Base-by-base conservation (phyloP, 2,329 filamentous ascomycete genomes). In the Sporothrix humicola region DNA sequence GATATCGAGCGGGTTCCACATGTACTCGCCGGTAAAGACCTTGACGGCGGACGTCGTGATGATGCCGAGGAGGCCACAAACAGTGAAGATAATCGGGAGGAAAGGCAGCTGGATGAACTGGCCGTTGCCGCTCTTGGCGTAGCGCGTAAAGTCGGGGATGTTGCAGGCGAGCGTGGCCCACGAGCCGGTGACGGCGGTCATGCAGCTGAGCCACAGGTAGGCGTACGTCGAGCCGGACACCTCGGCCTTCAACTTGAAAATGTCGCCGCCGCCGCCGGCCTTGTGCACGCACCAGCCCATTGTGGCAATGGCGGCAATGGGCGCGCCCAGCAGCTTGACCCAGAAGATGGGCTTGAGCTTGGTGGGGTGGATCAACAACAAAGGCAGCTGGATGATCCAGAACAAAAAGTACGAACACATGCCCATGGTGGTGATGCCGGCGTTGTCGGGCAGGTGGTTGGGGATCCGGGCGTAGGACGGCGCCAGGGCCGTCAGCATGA, bases 281-380 rank as follows among this genome's bases (percentile, higher is more conserved):
- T 87, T 87, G 4, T 86, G 84, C 74, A 91, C 85, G 3, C 86
- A 86, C 89, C 89, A 92, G 63, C 89, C 87, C 77, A 92, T 83
- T 26, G 89, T 90, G 1, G 87, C 88, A 73, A 91, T 84, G 78
- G 88, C 89, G 1, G 87, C 85, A n/a, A 87, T 81, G 1, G 89
- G 89, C 12, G 90, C 85, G 2, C 84, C 79, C 4, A 85, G 76
- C 0, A 85, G 78, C 79, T 88, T 88, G 74, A 84, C 75, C 59
- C 86, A 82, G 77, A 88, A 88, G 85, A 78, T 72, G 71, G 26
- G 58, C 26, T 48, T 66, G 44, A 78, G 75, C 52, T 73, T 72
- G 23, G 71, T 75, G 9, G 77, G 76, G 69, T 58, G 75, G 73
- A 78, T 77, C 15, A 77, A 69, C 70, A 78, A 72, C 72, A 78